Percentiles rank a stretch among this genome's conserved stretches.
phyloP scores from a whole-genome alignment of 2,329 filamentous ascomycete species.

The Sporothrix mexicana region DNA sequence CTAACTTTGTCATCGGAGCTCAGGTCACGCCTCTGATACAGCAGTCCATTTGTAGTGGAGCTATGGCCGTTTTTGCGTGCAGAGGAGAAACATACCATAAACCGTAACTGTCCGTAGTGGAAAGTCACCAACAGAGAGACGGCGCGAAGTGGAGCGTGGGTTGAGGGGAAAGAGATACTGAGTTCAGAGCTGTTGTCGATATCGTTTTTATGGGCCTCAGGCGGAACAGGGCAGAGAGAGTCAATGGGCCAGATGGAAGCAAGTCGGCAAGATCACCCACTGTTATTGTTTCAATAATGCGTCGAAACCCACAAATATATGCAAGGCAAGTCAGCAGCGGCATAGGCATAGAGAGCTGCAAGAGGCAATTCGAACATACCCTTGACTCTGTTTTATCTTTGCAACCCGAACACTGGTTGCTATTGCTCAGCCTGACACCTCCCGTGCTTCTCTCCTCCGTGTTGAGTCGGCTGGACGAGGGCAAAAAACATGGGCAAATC shows the following conservation, averaged over 20 bases:
- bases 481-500: not conserved
- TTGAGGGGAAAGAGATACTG: not conserved
- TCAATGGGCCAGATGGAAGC: not conserved
- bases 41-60: constrained; percentile 30
- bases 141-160: constrained; percentile 20
- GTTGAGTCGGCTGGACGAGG: no score
- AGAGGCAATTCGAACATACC: not conserved
- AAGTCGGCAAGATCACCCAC: not conserved
- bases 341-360: not conserved
- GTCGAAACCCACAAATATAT: constrained; percentile 16
- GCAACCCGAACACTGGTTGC: no score
- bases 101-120: constrained; percentile 7
- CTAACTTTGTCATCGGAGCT: not conserved
- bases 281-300: constrained; percentile 13
- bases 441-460: no score
- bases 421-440: no score
- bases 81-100: constrained; percentile 25
- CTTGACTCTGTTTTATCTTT: not conserved
- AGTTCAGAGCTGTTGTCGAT: not conserved
- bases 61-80: constrained; percentile 9
- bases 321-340: constrained; percentile 19
- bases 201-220: not conserved
- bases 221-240: not conserved
- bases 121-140: not conserved
- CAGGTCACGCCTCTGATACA: constrained; percentile 6